Evolutionary conservation across 441 rosid genomes (phyloP).

Genomic region (Caryocar brasiliense): DNA sequence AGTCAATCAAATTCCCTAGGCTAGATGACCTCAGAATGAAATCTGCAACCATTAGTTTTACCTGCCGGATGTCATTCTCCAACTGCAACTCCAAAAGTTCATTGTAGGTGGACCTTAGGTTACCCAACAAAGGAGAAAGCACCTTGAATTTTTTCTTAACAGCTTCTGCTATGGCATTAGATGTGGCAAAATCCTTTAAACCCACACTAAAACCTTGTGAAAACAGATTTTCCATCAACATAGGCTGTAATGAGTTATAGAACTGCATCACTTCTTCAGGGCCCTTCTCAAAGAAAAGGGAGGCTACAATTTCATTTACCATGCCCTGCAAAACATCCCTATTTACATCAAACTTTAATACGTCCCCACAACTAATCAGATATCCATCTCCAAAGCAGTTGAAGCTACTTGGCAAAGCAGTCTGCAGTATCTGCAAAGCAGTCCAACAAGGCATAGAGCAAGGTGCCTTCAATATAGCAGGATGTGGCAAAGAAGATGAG

Average conservation of each 20-base stretch:
- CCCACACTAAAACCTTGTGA: slow-evolving; percentile 65
- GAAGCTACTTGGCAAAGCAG: slow-evolving; percentile 53
- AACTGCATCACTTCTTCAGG: slow-evolving; percentile 56
- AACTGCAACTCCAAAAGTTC: slow-evolving; percentile 63
- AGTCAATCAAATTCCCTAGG: slow-evolving; percentile 60
- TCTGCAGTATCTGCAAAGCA: slow-evolving; percentile 59
- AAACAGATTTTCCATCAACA: slow-evolving; percentile 65
- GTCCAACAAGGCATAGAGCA: slow-evolving; percentile 53
- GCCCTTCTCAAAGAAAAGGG: slow-evolving; percentile 63
- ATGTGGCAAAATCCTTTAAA: slow-evolving; percentile 57
- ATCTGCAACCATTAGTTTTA: slow-evolving; percentile 39
- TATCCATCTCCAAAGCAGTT: slow-evolving; percentile 50
- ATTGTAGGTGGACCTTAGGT: slow-evolving; percentile 45
- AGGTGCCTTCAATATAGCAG: slow-evolving; percentile 46
- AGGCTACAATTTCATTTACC: slow-evolving; percentile 49
- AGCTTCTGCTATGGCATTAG: slow-evolving; percentile 23
- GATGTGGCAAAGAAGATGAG: slow-evolving; percentile 48
- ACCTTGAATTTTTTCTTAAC: slow-evolving; percentile 24
- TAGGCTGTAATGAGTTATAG: slow-evolving; percentile 69
- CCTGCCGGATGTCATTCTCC: slow-evolving; percentile 49
- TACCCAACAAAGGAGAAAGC: slow-evolving; percentile 46
- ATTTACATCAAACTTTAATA: slow-evolving; percentile 35
- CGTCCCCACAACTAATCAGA: slow-evolving; percentile 42
- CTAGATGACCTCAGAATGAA: slow-evolving; percentile 55
- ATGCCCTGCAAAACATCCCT: slow-evolving; percentile 36